phyloP scores from a whole-genome alignment of 2,329 filamentous ascomycete genomes.

The Fusarium sp. region DNA sequence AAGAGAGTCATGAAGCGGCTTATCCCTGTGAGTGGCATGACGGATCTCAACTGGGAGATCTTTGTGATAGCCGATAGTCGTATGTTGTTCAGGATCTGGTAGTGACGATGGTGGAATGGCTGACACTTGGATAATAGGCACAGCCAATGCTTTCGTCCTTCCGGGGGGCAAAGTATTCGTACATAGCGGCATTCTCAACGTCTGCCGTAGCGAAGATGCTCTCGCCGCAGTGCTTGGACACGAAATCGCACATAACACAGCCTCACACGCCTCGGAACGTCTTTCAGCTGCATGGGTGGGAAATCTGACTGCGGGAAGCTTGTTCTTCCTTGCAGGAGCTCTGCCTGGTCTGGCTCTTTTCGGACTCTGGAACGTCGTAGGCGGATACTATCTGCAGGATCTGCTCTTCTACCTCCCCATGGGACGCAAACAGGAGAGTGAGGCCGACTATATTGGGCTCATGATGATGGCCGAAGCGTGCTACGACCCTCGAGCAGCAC shows the following conservation, averaged over 20 bases:
- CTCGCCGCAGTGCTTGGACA: constrained; percentile 83
- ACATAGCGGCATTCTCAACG: constrained; percentile 78
- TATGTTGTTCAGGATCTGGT: constrained; percentile 49
- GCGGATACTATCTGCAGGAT: constrained; percentile 66
- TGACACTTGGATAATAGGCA: constrained; percentile 52
- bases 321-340: constrained; percentile 64
- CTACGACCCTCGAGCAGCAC: constrained; percentile 78
- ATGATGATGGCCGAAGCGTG: constrained; percentile 89
- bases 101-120: neutral
- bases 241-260: constrained; percentile 84
- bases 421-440: constrained; percentile 78
- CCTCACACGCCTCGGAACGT: constrained; percentile 77
- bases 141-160: constrained; percentile 82
- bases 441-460: constrained; percentile 85
- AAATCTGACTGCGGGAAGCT: constrained; percentile 65
- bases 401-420: constrained; percentile 78
- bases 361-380: constrained; percentile 60
- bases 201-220: constrained; percentile 76
- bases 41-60: constrained; percentile 76
- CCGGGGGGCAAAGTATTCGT: constrained; percentile 87
- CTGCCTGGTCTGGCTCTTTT: constrained; percentile 59
- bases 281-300: constrained; percentile 68
- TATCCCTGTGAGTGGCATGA: constrained; percentile 76
- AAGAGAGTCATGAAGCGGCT: constrained; percentile 75
- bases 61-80: constrained; percentile 78